Conservation (phyloP, 2,329 filamentous ascomycete species). For the Aspergillus calidoustus region DNA sequence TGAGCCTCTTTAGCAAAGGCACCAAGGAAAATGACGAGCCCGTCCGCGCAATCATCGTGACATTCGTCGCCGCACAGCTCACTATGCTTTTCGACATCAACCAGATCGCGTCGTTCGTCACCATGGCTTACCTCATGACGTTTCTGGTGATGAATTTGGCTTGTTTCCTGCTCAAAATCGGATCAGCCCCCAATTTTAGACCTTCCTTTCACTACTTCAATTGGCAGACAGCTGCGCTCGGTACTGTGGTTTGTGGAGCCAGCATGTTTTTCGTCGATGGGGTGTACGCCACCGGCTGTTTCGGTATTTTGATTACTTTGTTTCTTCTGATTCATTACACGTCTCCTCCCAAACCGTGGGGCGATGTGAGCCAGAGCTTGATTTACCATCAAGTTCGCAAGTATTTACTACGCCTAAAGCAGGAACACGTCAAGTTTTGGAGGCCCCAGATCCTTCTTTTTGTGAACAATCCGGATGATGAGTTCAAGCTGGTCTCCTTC, state of each 20-base stretch:
- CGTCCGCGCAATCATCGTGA: constrained; percentile 74
- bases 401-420: constrained; percentile 78
- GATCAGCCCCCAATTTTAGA: constrained; percentile 85
- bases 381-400: constrained; percentile 90
- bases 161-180: constrained; percentile 83
- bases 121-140: constrained; percentile 91
- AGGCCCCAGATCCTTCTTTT: constrained; percentile 83
- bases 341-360: constrained; percentile 85
- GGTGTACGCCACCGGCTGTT: constrained; percentile 75
- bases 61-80: constrained; percentile 74
- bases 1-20: constrained; percentile 74
- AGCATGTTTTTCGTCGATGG: constrained; percentile 93
- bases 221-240: constrained; percentile 77
- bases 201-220: constrained; percentile 89
- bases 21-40: constrained; percentile 75
- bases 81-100: constrained; percentile 84
- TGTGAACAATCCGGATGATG: constrained; percentile 78
- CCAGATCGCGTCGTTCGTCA: constrained; percentile 85
- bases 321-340: constrained; percentile 86
- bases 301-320: constrained; percentile 73
- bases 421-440: constrained; percentile 94
- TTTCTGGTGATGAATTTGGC: constrained; percentile 88
- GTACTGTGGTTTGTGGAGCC: constrained; percentile 73
- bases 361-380: constrained; percentile 84
- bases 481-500: constrained; percentile 84